These are phyloP conservation scores for Syncephalastrum monosporum DNA, from an alignment of 371 early-diverging fungal genomes.

Conservation along the genomic window DNA sequence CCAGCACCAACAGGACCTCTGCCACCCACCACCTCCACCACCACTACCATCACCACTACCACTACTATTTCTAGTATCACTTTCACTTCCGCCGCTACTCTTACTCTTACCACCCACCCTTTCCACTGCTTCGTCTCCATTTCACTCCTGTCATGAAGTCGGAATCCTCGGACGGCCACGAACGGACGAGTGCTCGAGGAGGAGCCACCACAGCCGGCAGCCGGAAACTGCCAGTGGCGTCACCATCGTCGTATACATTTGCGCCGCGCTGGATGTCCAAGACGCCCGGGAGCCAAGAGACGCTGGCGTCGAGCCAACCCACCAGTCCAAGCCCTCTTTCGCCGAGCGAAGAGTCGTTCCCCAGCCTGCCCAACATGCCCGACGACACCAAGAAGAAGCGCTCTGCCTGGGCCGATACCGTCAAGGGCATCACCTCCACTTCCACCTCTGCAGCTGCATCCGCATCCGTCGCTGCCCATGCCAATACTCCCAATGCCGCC, in stretches of 20 bases:
- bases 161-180: too few relatives aligned
- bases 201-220: neutral
- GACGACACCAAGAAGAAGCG: constrained; percentile 23
- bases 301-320: constrained; percentile 17
- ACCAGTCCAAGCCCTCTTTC: constrained; percentile 11
- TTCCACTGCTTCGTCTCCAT: too few relatives aligned
- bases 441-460: too few relatives aligned
- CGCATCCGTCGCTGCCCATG: too few relatives aligned
- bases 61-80: too few relatives aligned
- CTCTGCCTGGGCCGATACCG: constrained; percentile 17
- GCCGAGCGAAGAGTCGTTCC: constrained; percentile 15
- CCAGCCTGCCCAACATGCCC: constrained; percentile 7
- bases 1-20: too few relatives aligned
- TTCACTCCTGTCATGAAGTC: too few relatives aligned
- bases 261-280: constrained; percentile 24
- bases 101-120: too few relatives aligned
- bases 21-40: too few relatives aligned
- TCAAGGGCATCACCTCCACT: constrained; percentile 3
- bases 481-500: neutral
- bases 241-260: constrained; percentile 17
- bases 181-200: neutral
- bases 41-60: too few relatives aligned
- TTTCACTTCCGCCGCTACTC: too few relatives aligned
- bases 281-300: neutral
- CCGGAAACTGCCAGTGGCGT: constrained; percentile 13